Evolutionary conservation across 108 stramenopile species (phyloP).

Genomic region (Cyclotella choctawhatcheeana): DNA sequence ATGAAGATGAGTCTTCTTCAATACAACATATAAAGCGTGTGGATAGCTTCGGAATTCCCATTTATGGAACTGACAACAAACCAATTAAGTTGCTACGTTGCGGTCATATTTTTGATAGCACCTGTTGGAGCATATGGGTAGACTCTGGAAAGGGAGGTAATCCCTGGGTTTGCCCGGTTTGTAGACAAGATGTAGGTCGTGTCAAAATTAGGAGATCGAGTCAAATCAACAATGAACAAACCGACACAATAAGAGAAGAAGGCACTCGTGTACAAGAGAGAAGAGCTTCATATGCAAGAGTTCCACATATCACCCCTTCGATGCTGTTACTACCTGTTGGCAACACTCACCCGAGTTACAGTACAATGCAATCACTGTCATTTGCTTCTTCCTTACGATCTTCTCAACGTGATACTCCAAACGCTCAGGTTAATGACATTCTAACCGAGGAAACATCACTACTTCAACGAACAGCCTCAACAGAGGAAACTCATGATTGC

Average conservation of each 20-base stretch:
- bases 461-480: background rate
- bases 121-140: slow-evolving; percentile 86
- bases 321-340: slow-evolving; percentile 22
- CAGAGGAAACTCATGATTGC: slow-evolving; percentile 11
- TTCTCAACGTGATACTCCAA: background rate
- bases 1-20: slow-evolving; percentile 10
- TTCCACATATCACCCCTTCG: slow-evolving; percentile 16
- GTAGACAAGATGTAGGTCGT: slow-evolving; percentile 77
- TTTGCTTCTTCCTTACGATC: too few species aligned
- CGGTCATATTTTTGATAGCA: slow-evolving; percentile 88
- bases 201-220: too few species aligned
- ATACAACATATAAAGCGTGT: slow-evolving; percentile 48
- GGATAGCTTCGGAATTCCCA: slow-evolving; percentile 76
- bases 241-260: background rate
- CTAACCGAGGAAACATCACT: slow-evolving; percentile 11
- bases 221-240: slow-evolving; percentile 8
- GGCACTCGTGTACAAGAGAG: background rate
- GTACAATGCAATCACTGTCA: slow-evolving; percentile 11
- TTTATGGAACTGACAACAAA: slow-evolving; percentile 66
- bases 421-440: background rate
- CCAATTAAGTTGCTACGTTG: slow-evolving; percentile 84
- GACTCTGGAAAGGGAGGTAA: slow-evolving; percentile 81
- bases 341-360: slow-evolving; percentile 21
- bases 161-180: slow-evolving; percentile 83
- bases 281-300: slow-evolving; percentile 15